phyloP scores from a whole-genome alignment of 2,329 filamentous ascomycete genomes.

The Cladophialophora psammophila region DNA sequence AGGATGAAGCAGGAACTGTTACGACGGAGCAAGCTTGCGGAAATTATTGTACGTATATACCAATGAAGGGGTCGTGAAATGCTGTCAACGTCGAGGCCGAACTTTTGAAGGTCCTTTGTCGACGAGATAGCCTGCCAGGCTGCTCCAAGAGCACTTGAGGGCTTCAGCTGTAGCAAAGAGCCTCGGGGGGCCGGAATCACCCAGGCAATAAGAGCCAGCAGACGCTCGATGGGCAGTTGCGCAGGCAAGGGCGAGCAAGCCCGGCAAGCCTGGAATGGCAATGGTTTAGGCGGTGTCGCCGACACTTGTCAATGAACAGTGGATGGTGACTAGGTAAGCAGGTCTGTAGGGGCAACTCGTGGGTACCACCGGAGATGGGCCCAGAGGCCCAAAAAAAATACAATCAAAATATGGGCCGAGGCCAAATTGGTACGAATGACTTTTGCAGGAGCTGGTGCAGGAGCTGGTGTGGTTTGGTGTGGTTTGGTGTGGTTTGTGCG shows the following conservation, averaged over 20 bases:
- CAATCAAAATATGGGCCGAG: constrained; percentile 9
- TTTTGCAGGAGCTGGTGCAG: not conserved
- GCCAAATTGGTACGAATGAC: constrained; percentile 6
- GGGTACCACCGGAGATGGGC: constrained; percentile 6
- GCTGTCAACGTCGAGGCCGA: constrained; percentile 24
- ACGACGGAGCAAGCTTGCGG: constrained; percentile 31
- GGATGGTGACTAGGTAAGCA: constrained; percentile 5
- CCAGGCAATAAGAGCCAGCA: constrained; percentile 20
- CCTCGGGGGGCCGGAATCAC: constrained; percentile 20
- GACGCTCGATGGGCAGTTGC: constrained; percentile 15
- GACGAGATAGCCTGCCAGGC: constrained; percentile 24
- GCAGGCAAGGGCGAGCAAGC: constrained; percentile 19
- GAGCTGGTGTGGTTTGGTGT: constrained; percentile 1
- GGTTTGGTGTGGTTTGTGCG: not conserved
- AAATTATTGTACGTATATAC: constrained; percentile 37
- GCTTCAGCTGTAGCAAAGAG: constrained; percentile 26
- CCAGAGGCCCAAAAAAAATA: not conserved
- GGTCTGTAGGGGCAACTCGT: not conserved
- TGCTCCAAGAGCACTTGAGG: constrained; percentile 16
- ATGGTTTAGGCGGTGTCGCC: constrained; percentile 31
- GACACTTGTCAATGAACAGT: constrained; percentile 14
- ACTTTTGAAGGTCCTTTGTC: constrained; percentile 33
- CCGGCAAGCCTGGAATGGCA: constrained; percentile 20
- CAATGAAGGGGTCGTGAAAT: constrained; percentile 19
- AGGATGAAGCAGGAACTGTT: constrained; percentile 30